Evolutionary conservation across 192 early-diverging fungal genomes (phyloP), one percentile per base, ranked within the genome.

Genomic region (Phycomyces blakesleeanus): DNA sequence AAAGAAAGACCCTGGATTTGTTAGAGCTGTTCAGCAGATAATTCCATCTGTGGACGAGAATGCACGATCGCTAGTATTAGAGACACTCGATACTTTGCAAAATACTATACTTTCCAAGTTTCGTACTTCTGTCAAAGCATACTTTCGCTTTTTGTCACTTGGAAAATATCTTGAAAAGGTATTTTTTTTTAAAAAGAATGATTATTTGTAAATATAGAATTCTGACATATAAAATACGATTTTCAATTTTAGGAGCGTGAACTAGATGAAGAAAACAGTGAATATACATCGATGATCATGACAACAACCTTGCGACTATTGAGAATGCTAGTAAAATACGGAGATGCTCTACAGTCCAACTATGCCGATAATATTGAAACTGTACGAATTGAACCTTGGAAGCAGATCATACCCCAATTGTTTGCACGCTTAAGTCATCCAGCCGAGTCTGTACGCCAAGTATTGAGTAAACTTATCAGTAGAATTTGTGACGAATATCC

Each of bases 371-470:
- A 76, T 27, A 49, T 86, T 38, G 65, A 66, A 1, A 68, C 62
- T 41, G 78, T 66, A 41, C 61, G 68, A 39, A 74, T 78, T 39
- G 52, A 59, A 18, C 64, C 72, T 3, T 93, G 91, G 91, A 76
- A 85, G 44, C 66, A 66, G 8, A 78, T 93, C 14, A 81, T 87
- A 27, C 91, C 90, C 3, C 91, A 93, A 66, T 67, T 93, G 12
- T 91, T 91, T 70, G 77, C 89, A 0, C 79, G 87, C 41, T 62
- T 93, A 11, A 72, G 83, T 29, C 88, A 93, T 59, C 86, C 85
- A 1, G 77, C 83, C 4, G 40, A 69, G 9, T 75, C 74, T 37
- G 86, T 90, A 1, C 73, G 84, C 18, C 59, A 78, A 9, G 54
- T 76, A 24, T 75, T 88, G 21, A 68, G 73, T 12, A 77, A 76